Base-by-base conservation (phyloP, 352 stramenopile genomes). In the Globisporangium echinulatum region DNA sequence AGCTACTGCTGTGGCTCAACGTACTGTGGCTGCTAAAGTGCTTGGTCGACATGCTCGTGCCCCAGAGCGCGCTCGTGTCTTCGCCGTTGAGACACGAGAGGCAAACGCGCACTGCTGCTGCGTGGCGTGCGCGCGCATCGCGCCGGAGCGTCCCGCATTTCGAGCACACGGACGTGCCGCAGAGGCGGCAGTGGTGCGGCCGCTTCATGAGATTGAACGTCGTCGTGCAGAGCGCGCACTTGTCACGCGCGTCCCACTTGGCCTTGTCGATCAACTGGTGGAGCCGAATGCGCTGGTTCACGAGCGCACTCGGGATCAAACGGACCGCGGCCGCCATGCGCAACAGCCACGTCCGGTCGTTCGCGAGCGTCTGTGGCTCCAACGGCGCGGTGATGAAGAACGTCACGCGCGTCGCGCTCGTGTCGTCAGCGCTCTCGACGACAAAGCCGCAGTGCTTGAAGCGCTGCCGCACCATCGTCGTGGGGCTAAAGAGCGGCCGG, bases 131-230 rank as follows among this genome's bases (percentile, higher is more conserved):
- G 60, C 74, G 71, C 1, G 63, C 40, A 36, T 87, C 67, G 46
- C 75, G 72, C 33, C 81, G 81, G 52, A 88, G 72, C 1, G 67
- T 64, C 38, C 78, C 88, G 59, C 82, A 92, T 65, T 92, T 94
- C 56, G 75, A 86, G 66, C 85, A 94, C 15, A 92, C 79, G 5
- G 82, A 57, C 48, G 73, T 63, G 48, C 82, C 85, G 40, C 82
- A 94, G 51, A 90, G 80, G 7, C 82, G 80, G 49, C 85, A 94
- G 71, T 91, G 85, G 58, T 94, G 85, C 48, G 78, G 71, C 15
- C 83, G 81, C 40, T 77, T 77, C 55, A 86, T 85, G 50, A 94
- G 72, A 52, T 67, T 82, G 67, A 91, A 91, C 19, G 67, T 71
- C 58, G 71, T 66, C 47, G 67, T 75, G 56, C 84, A 94, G n/a